Percentiles rank a stretch among this genome's conserved stretches.
Conservation (phyloP, 2,329 filamentous ascomycete genomes). For the Fusarium pseudograminearum region DNA sequence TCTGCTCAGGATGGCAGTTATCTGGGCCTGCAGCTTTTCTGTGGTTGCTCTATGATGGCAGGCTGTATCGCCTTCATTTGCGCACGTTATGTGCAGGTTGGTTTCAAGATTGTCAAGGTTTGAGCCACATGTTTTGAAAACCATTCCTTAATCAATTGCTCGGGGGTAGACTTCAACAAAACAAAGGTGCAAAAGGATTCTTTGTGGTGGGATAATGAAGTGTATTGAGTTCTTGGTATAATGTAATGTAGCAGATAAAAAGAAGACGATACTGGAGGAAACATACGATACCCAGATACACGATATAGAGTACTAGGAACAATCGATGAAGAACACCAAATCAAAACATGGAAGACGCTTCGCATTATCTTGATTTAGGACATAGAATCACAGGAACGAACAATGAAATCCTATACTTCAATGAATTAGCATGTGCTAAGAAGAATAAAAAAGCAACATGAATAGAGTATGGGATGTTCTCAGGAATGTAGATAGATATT, state of each 20-base stretch:
- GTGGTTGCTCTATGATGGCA: slow-evolving; percentile 63
- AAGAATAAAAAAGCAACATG: not conserved
- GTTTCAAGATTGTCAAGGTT: slow-evolving; percentile 52
- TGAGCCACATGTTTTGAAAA: slow-evolving; percentile 27
- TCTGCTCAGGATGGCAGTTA: slow-evolving; percentile 64
- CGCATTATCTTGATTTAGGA: not conserved
- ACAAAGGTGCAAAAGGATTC: not conserved
- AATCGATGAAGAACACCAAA: not conserved
- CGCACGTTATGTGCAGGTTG: slow-evolving; percentile 53
- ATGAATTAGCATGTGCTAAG: not conserved
- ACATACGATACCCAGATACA: not conserved
- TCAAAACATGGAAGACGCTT: not conserved
- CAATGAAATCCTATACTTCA: not conserved
- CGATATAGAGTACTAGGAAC: not conserved
- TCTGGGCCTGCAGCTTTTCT: slow-evolving; percentile 73
- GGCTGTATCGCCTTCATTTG: slow-evolving; percentile 47
- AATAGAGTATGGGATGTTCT: not conserved
- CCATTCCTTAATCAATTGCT: not conserved
- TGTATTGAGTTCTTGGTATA: not conserved
- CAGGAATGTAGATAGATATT: slow-evolving; percentile 42
- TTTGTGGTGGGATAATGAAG: not conserved
- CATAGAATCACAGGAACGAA: not conserved
- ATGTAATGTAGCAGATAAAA: not conserved
- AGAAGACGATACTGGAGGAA: not conserved
- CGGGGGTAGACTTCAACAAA: not conserved